These are phyloP conservation scores for Discostella stelligeroides DNA, from an alignment of 108 stramenopile genomes.

Conservation along the genomic window DNA sequence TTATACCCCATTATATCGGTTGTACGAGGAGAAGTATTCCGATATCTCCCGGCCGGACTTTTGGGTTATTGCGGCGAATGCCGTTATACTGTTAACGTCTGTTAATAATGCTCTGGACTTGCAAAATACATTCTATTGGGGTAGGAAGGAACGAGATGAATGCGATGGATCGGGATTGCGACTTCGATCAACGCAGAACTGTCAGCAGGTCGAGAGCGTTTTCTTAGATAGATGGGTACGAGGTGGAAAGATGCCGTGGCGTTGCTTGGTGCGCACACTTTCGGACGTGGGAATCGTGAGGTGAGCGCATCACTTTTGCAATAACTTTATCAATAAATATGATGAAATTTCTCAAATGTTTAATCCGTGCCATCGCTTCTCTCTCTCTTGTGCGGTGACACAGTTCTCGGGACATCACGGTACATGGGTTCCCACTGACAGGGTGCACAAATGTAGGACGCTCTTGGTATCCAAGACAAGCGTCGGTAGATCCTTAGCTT, in stretches of 20 bases:
- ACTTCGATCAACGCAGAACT: slow-evolving; percentile 32
- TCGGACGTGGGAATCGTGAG: slow-evolving; percentile 37
- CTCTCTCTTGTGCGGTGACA: not conserved
- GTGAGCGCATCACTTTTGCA: slow-evolving; percentile 18
- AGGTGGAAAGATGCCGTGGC: slow-evolving; percentile 53
- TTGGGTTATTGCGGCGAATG: slow-evolving; percentile 48
- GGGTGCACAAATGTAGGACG: slow-evolving; percentile 34
- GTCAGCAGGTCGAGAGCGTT: slow-evolving; percentile 39
- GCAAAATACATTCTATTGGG: slow-evolving; percentile 40
- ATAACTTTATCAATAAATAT: not conserved
- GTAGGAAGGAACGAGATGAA: slow-evolving; percentile 25
- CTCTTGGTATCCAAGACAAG: slow-evolving; percentile 39
- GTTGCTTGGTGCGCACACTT: slow-evolving; percentile 49
- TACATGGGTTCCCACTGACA: slow-evolving; percentile 49
- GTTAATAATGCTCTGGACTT: slow-evolving; percentile 29
- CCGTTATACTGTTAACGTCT: slow-evolving; percentile 31
- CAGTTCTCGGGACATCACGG: slow-evolving; percentile 54
- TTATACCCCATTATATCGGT: slow-evolving; percentile 7
- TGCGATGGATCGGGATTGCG: slow-evolving; percentile 31
- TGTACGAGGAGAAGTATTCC: slow-evolving; percentile 23
- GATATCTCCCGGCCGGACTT: slow-evolving; percentile 42
- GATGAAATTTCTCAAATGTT: not conserved
- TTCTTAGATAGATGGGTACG: slow-evolving; percentile 52
- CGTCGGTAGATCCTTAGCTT: not conserved
- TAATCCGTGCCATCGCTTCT: not conserved